These are phyloP conservation scores for Paraphaeosphaeria sporulosa DNA, from an alignment of 2,329 filamentous ascomycete genomes.

Conservation along the genomic window DNA sequence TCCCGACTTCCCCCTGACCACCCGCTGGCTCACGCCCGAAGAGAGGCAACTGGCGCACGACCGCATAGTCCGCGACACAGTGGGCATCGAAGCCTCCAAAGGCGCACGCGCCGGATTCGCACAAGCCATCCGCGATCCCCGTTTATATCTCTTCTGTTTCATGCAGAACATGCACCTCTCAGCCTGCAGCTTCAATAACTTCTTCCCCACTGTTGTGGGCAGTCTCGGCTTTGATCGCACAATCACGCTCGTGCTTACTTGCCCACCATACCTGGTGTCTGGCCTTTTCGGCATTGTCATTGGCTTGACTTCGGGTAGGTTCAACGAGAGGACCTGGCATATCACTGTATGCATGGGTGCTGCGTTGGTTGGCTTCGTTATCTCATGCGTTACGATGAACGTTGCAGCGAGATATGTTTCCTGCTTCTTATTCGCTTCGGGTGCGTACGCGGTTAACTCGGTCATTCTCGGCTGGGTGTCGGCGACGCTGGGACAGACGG, in stretches of 20 bases:
- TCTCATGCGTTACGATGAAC: constrained; percentile 46
- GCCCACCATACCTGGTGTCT: constrained; percentile 59
- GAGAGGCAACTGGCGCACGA: constrained; percentile 51
- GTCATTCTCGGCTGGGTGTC: constrained; percentile 55
- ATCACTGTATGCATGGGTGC: constrained; percentile 49
- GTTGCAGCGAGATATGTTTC: constrained; percentile 42
- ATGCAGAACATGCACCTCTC: constrained; percentile 37
- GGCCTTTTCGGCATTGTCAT: constrained; percentile 57
- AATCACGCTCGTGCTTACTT: constrained; percentile 47
- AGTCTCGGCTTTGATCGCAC: constrained; percentile 48
- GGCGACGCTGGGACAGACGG: constrained; percentile 53
- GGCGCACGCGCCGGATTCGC: no score
- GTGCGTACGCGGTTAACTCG: constrained; percentile 49
- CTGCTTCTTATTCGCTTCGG: constrained; percentile 45
- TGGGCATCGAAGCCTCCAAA: constrained; percentile 49
- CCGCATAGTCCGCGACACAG: constrained; percentile 56
- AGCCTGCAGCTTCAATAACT: constrained; percentile 32
- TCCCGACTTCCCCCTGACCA: constrained; percentile 48
- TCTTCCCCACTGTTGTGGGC: constrained; percentile 41
- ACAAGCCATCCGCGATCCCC: constrained; percentile 54
- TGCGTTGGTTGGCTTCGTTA: constrained; percentile 50
- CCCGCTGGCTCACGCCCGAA: constrained; percentile 53
- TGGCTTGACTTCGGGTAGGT: constrained; percentile 59
- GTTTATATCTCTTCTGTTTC: constrained; percentile 48
- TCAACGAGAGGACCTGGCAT: constrained; percentile 60